Conservation (phyloP, 2,329 filamentous ascomycete genomes). For the Plenodomus biglobosus region DNA sequence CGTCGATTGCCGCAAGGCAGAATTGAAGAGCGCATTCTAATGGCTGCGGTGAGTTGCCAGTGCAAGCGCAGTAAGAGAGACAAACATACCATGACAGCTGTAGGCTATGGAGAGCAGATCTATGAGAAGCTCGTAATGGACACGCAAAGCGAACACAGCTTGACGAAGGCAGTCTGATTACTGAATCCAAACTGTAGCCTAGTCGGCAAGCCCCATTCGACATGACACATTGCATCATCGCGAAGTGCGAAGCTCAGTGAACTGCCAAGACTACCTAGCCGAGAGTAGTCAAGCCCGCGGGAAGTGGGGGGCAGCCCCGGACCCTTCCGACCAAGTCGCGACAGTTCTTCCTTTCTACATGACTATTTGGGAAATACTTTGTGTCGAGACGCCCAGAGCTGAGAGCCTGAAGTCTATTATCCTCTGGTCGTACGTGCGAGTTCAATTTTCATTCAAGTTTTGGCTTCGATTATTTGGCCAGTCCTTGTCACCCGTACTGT, state of each 20-base stretch:
- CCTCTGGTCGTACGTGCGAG: too few species aligned
- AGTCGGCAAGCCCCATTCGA: slow-evolving; percentile 16
- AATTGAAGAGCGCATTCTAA: slow-evolving; percentile 85
- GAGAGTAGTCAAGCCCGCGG: not conserved
- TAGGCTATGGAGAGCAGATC: too few species aligned
- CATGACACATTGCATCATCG: slow-evolving; percentile 41
- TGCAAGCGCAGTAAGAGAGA: not conserved
- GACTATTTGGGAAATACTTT: too few species aligned
- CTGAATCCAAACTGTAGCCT: slow-evolving; percentile 1
- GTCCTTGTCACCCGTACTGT: too few species aligned
- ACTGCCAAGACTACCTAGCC: slow-evolving; percentile 13
- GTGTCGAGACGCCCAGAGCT: too few species aligned
- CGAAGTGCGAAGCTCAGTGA: slow-evolving; percentile 11
- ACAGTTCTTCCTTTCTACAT: not conserved
- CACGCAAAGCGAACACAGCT: slow-evolving; percentile 23
- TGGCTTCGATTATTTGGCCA: too few species aligned
- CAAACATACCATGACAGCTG: not conserved
- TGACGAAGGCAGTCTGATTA: slow-evolving; percentile 4
- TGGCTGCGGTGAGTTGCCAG: slow-evolving; percentile 11
- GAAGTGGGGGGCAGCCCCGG: not conserved
- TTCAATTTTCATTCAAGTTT: too few species aligned
- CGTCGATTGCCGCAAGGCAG: slow-evolving; percentile 80
- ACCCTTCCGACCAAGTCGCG: too few species aligned
- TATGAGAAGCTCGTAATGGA: too few species aligned
- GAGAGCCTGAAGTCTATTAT: too few species aligned